phyloP scores from a whole-genome alignment of 192 early-diverging fungal species.

The Podila horticola region DNA sequence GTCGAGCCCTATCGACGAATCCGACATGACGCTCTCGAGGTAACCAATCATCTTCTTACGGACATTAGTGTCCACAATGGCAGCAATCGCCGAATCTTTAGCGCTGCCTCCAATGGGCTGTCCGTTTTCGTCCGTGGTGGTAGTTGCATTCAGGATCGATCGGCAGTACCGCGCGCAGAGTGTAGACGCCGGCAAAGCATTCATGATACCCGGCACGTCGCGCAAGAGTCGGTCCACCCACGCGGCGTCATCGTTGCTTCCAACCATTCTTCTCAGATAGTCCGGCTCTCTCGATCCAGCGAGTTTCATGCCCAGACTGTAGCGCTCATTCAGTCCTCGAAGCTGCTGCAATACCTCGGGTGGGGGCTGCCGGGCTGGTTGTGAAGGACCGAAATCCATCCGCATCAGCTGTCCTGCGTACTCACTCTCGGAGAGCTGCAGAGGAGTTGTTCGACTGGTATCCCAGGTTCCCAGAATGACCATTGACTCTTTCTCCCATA shows the following conservation, averaged over 20 bases:
- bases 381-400: constrained; percentile 32
- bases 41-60: constrained; percentile 34
- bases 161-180: constrained; percentile 43
- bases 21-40: constrained; percentile 29
- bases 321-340: constrained; percentile 32
- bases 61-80: constrained; percentile 29
- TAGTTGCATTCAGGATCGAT: constrained; percentile 12
- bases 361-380: constrained; percentile 34
- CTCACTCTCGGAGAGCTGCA: constrained; percentile 22
- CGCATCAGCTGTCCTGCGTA: constrained; percentile 44
- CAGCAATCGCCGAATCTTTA: constrained; percentile 4
- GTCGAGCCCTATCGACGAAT: not conserved
- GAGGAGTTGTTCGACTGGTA: not conserved
- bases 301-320: constrained; percentile 46
- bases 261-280: constrained; percentile 45
- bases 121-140: not conserved
- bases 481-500: constrained; percentile 32
- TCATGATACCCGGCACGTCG: constrained; percentile 46
- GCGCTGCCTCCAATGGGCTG: not conserved
- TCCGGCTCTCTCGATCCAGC: constrained; percentile 39
- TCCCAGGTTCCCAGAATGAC: constrained; percentile 29
- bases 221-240: constrained; percentile 40
- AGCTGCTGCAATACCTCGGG: constrained; percentile 35
- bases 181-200: constrained; percentile 43
- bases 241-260: constrained; percentile 37